These are phyloP conservation scores for Trametes cingulata DNA, from an alignment of 768 basidiomycete genomes.

Conservation along the genomic window DNA sequence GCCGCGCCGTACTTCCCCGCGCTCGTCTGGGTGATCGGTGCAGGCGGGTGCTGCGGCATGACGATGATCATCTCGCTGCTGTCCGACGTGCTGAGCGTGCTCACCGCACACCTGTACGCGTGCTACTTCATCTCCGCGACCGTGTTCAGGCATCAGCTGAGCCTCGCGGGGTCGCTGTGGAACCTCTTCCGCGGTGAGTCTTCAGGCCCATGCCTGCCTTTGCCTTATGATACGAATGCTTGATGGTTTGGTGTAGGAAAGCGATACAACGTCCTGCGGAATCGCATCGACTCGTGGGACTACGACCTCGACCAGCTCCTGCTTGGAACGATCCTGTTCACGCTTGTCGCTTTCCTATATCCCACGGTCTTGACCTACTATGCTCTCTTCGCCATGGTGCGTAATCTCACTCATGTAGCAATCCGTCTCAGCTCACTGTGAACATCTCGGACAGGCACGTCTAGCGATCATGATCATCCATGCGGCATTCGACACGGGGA, in stretches of 20 bases:
- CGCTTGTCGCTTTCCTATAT: slow-evolving; percentile 75
- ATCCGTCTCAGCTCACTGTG: background rate
- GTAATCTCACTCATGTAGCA: slow-evolving; percentile 35
- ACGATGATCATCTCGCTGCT: slow-evolving; percentile 68
- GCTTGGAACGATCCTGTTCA: slow-evolving; percentile 91
- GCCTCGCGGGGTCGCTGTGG: slow-evolving; percentile 69
- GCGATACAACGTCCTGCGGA: slow-evolving; percentile 81
- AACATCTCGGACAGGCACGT: slow-evolving; percentile 43
- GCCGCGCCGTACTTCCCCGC: slow-evolving; percentile 39
- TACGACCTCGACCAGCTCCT: slow-evolving; percentile 93
- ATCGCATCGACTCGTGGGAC: slow-evolving; percentile 86
- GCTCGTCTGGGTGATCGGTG: slow-evolving; percentile 32
- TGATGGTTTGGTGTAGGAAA: slow-evolving; percentile 56
- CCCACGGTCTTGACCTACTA: slow-evolving; percentile 90
- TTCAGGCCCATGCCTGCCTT: background rate
- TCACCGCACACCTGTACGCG: slow-evolving; percentile 71
- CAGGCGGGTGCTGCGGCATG: slow-evolving; percentile 44
- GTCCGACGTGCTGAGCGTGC: slow-evolving; percentile 63
- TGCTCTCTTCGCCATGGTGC: slow-evolving; percentile 71
- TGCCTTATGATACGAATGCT: background rate
- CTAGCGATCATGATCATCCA: slow-evolving; percentile 58
- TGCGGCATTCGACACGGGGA: slow-evolving; percentile 58
- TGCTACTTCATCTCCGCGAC: slow-evolving; percentile 64
- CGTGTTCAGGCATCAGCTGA: slow-evolving; percentile 63
- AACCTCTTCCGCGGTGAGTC: slow-evolving; percentile 83